Percentiles rank a stretch among this genome's conserved stretches.
These are phyloP conservation scores for Erodium chrysanthum DNA, from an alignment of 441 rosid genomes.

Conservation along the genomic window DNA sequence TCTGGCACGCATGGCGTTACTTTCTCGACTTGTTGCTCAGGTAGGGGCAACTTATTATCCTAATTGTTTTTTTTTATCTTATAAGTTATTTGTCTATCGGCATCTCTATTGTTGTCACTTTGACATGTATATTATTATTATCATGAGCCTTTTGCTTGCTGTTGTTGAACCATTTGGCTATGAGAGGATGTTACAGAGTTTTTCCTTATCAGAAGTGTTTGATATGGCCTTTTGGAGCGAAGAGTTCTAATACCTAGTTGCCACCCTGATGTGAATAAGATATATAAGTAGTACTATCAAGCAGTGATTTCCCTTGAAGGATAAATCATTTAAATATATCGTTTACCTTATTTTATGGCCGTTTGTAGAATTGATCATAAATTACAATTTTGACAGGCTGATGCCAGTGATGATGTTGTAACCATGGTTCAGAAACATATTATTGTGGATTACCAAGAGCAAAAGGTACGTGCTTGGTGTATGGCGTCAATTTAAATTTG, in stretches of 20 bases:
- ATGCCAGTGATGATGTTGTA: conserved; percentile 64
- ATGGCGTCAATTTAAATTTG: not conserved
- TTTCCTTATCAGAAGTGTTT: not conserved
- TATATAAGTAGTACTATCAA: not conserved
- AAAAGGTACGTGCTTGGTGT: conserved; percentile 48
- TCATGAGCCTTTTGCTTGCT: not conserved
- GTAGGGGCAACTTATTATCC: conserved; percentile 29
- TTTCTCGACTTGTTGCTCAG: conserved; percentile 87
- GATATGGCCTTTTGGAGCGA: not conserved
- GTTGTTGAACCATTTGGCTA: not conserved
- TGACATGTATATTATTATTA: not conserved
- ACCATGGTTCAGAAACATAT: conserved; percentile 65
- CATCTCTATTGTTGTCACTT: not conserved
- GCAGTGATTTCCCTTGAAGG: not conserved
- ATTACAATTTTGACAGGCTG: conserved; percentile 43
- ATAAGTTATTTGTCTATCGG: not conserved
- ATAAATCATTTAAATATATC: not conserved
- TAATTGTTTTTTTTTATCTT: conserved; percentile 6
- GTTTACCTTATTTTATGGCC: not conserved
- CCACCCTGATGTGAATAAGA: not conserved
- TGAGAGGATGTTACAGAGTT: not conserved
- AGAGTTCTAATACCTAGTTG: not conserved
- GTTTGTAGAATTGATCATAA: not conserved
- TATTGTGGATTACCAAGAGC: conserved; percentile 55
- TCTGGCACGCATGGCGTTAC: conserved; percentile 53